phyloP scores from a whole-genome alignment of 208 protist genomes.

The Leishmania lainsoni region DNA sequence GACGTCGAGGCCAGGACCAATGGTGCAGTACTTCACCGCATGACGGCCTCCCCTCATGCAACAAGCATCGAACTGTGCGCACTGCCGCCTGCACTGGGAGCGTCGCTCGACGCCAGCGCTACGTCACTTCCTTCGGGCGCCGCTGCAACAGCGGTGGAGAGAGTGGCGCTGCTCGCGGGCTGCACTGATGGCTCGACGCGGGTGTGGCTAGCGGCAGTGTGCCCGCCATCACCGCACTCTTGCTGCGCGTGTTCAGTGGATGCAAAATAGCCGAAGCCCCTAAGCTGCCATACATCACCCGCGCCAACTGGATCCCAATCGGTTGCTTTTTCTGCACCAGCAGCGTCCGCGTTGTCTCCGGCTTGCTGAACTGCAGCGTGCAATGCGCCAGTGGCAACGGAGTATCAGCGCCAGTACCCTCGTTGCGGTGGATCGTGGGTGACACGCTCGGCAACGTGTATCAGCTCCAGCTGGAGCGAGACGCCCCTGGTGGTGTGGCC shows the following conservation, averaged over 20 bases:
- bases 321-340: conserved; percentile 3
- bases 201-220: conserved; percentile 15
- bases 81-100: conserved; percentile 2
- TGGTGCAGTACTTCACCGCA: conserved; percentile 5
- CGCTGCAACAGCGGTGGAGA: neutral
- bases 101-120: conserved; percentile 1
- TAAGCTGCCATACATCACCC: neutral
- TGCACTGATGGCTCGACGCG: conserved; percentile 37
- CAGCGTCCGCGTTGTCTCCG: neutral
- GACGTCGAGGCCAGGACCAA: neutral
- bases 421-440: conserved; percentile 52
- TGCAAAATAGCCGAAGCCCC: neutral
- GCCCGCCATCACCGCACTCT: neutral
- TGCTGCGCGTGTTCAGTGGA: neutral
- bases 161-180: conserved; percentile 28
- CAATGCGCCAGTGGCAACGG: neutral
- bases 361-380: neutral
- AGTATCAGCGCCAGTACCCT: neutral
- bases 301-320: neutral
- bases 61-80: conserved; percentile 24
- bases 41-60: neutral
- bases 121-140: neutral
- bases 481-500: conserved; percentile 4
- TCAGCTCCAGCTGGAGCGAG: conserved; percentile 53
- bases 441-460: conserved; percentile 79